Conservation (phyloP, 495 filamentous ascomycete species). For the Podospora pseudoanserina region DNA sequence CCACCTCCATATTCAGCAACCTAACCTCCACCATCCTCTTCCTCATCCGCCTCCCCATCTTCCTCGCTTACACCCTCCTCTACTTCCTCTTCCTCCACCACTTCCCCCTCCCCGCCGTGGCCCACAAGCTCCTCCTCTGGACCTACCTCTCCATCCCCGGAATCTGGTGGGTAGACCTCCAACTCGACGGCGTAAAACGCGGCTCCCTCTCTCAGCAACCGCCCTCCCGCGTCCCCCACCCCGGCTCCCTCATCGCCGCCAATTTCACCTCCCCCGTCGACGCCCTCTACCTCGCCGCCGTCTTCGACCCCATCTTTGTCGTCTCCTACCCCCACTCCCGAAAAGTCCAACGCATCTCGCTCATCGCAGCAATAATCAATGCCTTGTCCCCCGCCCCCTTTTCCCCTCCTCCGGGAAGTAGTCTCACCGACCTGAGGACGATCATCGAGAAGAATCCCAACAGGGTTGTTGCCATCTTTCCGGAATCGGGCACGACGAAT, state of each 20-base stretch:
- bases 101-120: conserved; percentile 67
- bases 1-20: conserved; percentile 56
- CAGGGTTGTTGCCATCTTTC: conserved; percentile 78
- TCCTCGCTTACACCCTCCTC: conserved; percentile 60
- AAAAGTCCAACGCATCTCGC: conserved; percentile 69
- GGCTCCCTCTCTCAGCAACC: conserved; percentile 63
- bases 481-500: conserved; percentile 92
- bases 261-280: conserved; percentile 92
- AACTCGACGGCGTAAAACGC: conserved; percentile 91
- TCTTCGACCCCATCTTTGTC: conserved; percentile 95
- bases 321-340: conserved; percentile 68
- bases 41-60: conserved; percentile 71
- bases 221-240: conserved; percentile 65
- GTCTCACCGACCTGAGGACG: conserved; percentile 55
- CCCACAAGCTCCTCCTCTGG: conserved; percentile 84
- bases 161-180: conserved; percentile 96
- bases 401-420: conserved; percentile 36
- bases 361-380: conserved; percentile 67
- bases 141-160: conserved; percentile 78
- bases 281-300: conserved; percentile 88
- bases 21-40: conserved; percentile 69
- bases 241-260: conserved; percentile 76
- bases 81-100: conserved; percentile 83
- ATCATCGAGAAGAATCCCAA: conserved; percentile 66
- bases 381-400: conserved; percentile 61